Evolutionary conservation across 176 grass and related monocot genomes (phyloP).

Genomic region (Musa troglodytarum): DNA sequence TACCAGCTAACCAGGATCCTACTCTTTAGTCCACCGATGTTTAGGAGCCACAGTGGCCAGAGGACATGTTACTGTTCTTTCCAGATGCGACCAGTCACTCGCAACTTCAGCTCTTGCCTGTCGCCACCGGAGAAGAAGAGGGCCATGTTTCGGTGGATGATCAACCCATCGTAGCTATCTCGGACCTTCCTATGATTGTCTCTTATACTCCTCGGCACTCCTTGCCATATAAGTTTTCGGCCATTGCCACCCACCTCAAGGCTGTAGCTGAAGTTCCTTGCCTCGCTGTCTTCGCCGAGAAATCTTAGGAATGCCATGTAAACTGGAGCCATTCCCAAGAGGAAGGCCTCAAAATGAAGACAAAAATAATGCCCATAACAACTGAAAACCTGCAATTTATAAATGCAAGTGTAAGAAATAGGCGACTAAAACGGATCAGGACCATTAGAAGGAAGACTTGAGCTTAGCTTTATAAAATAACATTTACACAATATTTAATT

Average conservation of each 20-base stretch:
- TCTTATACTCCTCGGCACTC: slow-evolving; percentile 39
- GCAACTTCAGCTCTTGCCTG: slow-evolving; percentile 50
- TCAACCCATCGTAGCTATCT: slow-evolving; percentile 50
- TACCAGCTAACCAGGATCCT: too few species aligned
- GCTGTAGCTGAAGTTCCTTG: slow-evolving; percentile 41
- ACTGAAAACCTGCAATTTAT: slow-evolving; percentile 35
- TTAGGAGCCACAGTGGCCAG: not conserved
- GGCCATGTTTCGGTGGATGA: slow-evolving; percentile 53
- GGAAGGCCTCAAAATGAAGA: slow-evolving; percentile 51
- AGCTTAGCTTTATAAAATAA: too few species aligned
- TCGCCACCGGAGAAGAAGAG: slow-evolving; percentile 38
- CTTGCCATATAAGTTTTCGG: slow-evolving; percentile 48
- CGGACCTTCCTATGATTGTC: slow-evolving; percentile 43
- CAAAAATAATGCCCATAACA: slow-evolving; percentile 50
- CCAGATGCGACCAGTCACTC: slow-evolving; percentile 48
- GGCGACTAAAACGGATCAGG: too few species aligned
- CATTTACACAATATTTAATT: too few species aligned
- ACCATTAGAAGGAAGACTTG: too few species aligned
- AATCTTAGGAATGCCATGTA: slow-evolving; percentile 50
- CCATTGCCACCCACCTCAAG: slow-evolving; percentile 39
- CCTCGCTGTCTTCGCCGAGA: slow-evolving; percentile 47
- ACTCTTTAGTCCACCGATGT: too few species aligned
- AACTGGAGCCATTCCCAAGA: slow-evolving; percentile 37
- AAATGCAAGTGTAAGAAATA: not conserved
- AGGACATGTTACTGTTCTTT: slow-evolving; percentile 26